Evolutionary conservation across 1,139 yeast species (phyloP).

Genomic region (Suhomyces choctaworum): DNA sequence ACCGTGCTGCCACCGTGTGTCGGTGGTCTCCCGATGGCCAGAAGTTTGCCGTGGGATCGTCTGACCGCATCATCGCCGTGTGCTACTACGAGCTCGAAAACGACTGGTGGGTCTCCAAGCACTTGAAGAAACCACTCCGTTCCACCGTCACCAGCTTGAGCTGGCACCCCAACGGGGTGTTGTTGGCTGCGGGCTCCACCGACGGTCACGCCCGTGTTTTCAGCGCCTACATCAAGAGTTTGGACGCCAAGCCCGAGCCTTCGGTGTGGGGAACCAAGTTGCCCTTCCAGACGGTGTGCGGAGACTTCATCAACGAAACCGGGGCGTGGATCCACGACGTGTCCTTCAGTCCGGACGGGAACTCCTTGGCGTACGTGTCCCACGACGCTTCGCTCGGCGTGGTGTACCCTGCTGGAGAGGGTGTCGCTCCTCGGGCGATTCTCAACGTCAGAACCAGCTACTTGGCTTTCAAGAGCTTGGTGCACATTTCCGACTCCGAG

Average conservation of each 20-base stretch:
- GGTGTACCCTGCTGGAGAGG: conserved; percentile 76
- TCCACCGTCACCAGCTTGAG: conserved; percentile 82
- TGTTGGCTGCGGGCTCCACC: conserved; percentile 88
- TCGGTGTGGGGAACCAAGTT: conserved; percentile 92
- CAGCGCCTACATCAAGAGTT: conserved; percentile 87
- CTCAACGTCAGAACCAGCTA: conserved; percentile 63
- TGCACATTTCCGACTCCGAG: conserved; percentile 65
- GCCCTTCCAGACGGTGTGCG: conserved; percentile 93
- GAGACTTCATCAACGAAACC: conserved; percentile 73
- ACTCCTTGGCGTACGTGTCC: conserved; percentile 74
- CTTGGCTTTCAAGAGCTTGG: conserved; percentile 77
- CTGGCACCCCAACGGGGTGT: conserved; percentile 94
- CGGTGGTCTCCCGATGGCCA: conserved; percentile 91
- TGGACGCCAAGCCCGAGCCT: conserved; percentile 81
- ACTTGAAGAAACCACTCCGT: conserved; percentile 87
- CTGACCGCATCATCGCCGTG: conserved; percentile 90
- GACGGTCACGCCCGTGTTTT: conserved; percentile 95
- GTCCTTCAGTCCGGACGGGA: conserved; percentile 77
- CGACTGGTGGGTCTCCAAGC: conserved; percentile 99
- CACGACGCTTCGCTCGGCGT: conserved; percentile 78
- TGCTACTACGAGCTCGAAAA: conserved; percentile 95
- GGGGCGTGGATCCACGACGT: conserved; percentile 96
- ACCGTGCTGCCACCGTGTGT: conserved; percentile 91
- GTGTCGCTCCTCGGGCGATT: conserved; percentile 47
- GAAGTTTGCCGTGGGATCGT: conserved; percentile 96